phyloP scores from a whole-genome alignment of 2,329 filamentous ascomycete genomes.

The Drechslerella dactyloides region DNA sequence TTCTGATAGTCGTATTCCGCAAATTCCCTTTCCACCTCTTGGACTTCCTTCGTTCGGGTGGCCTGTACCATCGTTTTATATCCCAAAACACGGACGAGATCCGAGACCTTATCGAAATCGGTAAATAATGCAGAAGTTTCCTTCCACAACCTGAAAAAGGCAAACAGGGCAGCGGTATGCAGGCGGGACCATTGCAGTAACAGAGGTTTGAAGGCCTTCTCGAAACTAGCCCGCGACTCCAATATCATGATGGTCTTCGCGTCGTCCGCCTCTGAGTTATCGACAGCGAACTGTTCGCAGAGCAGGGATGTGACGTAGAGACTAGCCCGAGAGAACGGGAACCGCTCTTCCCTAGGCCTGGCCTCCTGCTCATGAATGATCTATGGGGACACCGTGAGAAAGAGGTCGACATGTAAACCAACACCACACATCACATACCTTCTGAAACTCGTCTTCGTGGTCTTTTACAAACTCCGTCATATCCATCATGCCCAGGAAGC shows the following conservation, averaged over 20 bases:
- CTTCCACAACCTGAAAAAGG: slow-evolving; percentile 93
- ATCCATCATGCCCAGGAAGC: slow-evolving; percentile 97
- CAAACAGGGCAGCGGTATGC: slow-evolving; percentile 82
- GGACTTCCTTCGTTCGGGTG: slow-evolving; percentile 78
- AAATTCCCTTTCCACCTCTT: slow-evolving; percentile 88
- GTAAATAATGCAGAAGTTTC: slow-evolving; percentile 80
- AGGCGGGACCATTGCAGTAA: slow-evolving; percentile 91
- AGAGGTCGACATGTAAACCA: not conserved
- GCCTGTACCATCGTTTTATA: slow-evolving; percentile 88
- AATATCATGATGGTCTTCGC: slow-evolving; percentile 74
- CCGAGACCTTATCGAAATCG: slow-evolving; percentile 92
- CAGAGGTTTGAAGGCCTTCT: slow-evolving; percentile 83
- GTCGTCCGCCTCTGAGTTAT: slow-evolving; percentile 80
- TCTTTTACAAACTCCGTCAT: slow-evolving; percentile 90
- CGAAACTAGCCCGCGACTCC: slow-evolving; percentile 78
- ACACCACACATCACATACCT: slow-evolving; percentile 62
- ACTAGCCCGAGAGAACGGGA: slow-evolving; percentile 85
- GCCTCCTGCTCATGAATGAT: slow-evolving; percentile 80
- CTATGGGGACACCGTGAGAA: slow-evolving; percentile 29
- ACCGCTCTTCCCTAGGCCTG: slow-evolving; percentile 73
- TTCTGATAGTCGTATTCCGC: slow-evolving; percentile 79
- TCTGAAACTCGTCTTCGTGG: slow-evolving; percentile 90
- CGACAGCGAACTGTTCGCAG: slow-evolving; percentile 95
- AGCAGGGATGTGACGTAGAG: slow-evolving; percentile 84
- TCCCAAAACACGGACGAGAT: slow-evolving; percentile 85